Percentiles rank a stretch among this genome's conserved stretches.
Conservation (phyloP, 2,329 filamentous ascomycete genomes). For the Stemphylium beticola region DNA sequence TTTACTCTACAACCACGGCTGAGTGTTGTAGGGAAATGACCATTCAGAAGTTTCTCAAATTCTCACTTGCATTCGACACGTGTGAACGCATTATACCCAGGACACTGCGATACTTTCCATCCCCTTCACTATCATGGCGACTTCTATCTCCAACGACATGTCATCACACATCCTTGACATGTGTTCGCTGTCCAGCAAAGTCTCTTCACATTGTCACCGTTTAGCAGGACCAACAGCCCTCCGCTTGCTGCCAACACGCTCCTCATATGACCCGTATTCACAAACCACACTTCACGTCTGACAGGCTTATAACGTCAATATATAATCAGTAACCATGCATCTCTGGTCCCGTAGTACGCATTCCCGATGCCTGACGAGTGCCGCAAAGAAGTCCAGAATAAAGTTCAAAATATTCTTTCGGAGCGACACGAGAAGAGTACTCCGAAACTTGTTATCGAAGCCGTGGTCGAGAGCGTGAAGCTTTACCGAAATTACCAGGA, state of each 20-base stretch:
- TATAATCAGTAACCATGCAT: background rate
- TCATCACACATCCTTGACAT: background rate
- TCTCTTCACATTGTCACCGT: slow-evolving; percentile 2
- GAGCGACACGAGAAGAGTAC: slow-evolving; percentile 17
- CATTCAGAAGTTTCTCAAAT: too few species aligned
- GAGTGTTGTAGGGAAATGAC: background rate
- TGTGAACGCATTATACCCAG: background rate
- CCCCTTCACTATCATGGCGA: background rate
- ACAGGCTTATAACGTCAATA: background rate
- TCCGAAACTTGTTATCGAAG: slow-evolving; percentile 25
- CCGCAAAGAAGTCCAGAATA: slow-evolving; percentile 21
- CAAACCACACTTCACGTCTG: slow-evolving; percentile 1
- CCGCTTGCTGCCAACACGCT: background rate
- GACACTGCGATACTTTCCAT: background rate
- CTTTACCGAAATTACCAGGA: slow-evolving; percentile 26
- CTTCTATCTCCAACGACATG: slow-evolving; percentile 2
- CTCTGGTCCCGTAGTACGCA: background rate
- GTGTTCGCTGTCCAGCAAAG: background rate
- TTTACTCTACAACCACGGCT: too few species aligned
- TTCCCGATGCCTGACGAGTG: slow-evolving; percentile 17
- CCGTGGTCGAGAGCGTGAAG: slow-evolving; percentile 25
- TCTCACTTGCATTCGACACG: too few species aligned
- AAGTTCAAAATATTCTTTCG: slow-evolving; percentile 20
- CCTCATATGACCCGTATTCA: background rate
- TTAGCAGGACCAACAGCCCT: background rate